A percentile compares a stretch with the other conserved stretches of the same genome.
phyloP scores from a whole-genome alignment of 192 early-diverging fungal genomes.

The Podila horticola region DNA sequence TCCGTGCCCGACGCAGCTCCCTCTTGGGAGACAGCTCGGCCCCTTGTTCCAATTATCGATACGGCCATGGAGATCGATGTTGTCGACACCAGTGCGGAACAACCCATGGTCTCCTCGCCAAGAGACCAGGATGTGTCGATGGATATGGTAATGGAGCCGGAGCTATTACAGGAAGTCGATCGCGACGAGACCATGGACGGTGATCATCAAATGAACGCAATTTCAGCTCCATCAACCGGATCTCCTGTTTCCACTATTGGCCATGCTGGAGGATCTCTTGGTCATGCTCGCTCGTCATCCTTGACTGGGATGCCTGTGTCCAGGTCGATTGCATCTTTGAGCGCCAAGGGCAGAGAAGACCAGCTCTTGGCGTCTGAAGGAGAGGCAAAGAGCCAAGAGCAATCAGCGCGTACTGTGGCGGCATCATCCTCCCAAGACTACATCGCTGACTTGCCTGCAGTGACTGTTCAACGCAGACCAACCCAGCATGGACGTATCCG shows the following conservation, averaged over 20 bases:
- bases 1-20: conserved; percentile 27
- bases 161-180: neutral
- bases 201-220: conserved; percentile 24
- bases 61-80: conserved; percentile 45
- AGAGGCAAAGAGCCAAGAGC: conserved; percentile 23
- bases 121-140: neutral
- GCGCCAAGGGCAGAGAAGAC: neutral
- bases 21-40: conserved; percentile 37
- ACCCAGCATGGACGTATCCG: conserved; percentile 31
- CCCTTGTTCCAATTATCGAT: conserved; percentile 3
- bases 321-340: neutral
- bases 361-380: neutral
- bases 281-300: neutral
- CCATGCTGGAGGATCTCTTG: conserved; percentile 6
- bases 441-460: conserved; percentile 41
- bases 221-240: conserved; percentile 33
- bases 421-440: conserved; percentile 26
- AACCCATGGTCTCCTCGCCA: neutral
- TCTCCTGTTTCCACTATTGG: conserved; percentile 29
- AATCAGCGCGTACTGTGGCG: neutral
- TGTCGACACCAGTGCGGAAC: neutral
- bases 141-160: conserved; percentile 5
- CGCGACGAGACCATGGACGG: conserved; percentile 35
- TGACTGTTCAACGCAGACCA: conserved; percentile 35
- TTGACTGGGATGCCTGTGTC: neutral